phyloP scores from a whole-genome alignment of 805 yeast genomes.

The Ogataea henricii region DNA sequence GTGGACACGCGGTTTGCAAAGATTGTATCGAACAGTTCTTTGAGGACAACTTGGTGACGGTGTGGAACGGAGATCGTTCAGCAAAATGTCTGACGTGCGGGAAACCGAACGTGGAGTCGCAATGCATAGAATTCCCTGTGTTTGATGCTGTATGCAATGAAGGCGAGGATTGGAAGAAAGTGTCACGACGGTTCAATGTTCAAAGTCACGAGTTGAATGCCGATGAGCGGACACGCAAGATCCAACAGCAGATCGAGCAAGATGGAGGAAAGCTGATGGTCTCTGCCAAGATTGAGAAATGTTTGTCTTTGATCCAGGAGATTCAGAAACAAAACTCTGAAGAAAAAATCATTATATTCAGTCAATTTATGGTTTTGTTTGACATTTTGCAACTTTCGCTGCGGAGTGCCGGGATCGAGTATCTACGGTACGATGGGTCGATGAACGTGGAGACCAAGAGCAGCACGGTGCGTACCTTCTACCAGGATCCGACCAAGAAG shows the following conservation, averaged over 20 bases:
- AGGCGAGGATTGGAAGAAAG: conserved; percentile 26
- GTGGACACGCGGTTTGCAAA: conserved; percentile 77
- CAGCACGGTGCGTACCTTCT: conserved; percentile 62
- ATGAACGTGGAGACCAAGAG: conserved; percentile 74
- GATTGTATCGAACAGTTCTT: conserved; percentile 57
- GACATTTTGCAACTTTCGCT: conserved; percentile 62
- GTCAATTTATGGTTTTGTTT: conserved; percentile 82
- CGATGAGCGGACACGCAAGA: conserved; percentile 29
- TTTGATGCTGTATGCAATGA: conserved; percentile 50
- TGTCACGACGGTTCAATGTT: conserved; percentile 26
- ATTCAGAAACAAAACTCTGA: conserved; percentile 52
- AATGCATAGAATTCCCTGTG: conserved; percentile 47
- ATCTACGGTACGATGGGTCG: conserved; percentile 76
- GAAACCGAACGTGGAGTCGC: conserved; percentile 37
- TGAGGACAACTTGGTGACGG: conserved; percentile 43
- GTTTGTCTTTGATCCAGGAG: conserved; percentile 56
- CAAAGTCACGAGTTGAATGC: conserved; percentile 26
- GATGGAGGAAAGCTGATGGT: conserved; percentile 48
- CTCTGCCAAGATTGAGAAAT: conserved; percentile 71
- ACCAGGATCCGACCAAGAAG: conserved; percentile 48
- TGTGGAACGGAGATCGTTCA: conserved; percentile 33
- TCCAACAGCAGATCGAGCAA: conserved; percentile 31
- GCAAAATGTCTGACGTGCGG: conserved; percentile 63
- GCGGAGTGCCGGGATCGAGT: conserved; percentile 46
- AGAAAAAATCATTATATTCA: conserved; percentile 81